Evolutionary conservation across 2,329 filamentous ascomycete genomes (phyloP), one percentile per base, ranked within the genome.

Genomic region (Monosporascus sp.): DNA sequence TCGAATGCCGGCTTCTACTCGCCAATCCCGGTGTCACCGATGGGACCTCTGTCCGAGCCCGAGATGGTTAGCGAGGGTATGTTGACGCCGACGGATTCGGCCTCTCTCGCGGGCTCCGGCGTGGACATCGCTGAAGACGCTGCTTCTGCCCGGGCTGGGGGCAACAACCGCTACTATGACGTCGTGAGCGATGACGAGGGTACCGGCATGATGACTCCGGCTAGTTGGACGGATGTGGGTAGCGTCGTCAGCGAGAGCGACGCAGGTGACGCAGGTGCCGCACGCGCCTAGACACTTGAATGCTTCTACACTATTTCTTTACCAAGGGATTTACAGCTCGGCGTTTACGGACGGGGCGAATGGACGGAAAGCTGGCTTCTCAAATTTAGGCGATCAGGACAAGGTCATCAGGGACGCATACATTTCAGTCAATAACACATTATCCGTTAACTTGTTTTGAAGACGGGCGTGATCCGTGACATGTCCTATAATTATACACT

Each of bases 181-280:
- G 76, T 84, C 17, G 68, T 84, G 70, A 85, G 81, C 60, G 79
- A 83, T 57, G 81, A 79, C 60, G 80, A 79, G 34, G 81, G 80
- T 24, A 46, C 42, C 14, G 42, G 42, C 31, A 77, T 84, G 61
- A 67, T 74, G 51, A 86, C 83, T 1, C 83, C 83, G 0, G 75
- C 76, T 1, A 84, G 79, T 66, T 86, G 83, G 83, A 83, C 80
- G 6, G 83, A 86, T 63, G 76, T 86, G 15, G 83, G 81, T 54
- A 86, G 83, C 57, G 76, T 82, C 14, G 70, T 84, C 25, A 85
- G 82, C 63, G 80, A 83, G 64, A 78, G 68, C 58, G 79, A 82
- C 48, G 66, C 63, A n/a, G 64, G 67, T 22, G 79, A 82, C 48
- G 66, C 63, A n/a, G 64, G 67, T 22, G 67, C 65, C 11, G 60